These are phyloP conservation scores for Lotmaria passim DNA, from an alignment of 208 protist genomes.

Conservation along the genomic window DNA sequence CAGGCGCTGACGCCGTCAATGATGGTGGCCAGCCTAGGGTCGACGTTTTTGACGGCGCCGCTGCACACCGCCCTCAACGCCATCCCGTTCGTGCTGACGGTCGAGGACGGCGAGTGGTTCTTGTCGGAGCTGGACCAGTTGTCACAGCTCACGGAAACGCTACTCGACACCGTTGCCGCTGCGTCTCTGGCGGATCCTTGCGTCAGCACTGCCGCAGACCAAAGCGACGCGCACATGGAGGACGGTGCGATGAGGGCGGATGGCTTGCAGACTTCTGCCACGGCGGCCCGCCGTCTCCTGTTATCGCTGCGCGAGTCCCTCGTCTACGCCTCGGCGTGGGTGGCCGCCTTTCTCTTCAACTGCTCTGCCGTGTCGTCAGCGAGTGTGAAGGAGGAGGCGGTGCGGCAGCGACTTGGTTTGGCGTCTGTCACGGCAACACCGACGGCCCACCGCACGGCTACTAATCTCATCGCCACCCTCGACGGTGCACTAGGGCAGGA, in stretches of 20 bases:
- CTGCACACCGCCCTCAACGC: constrained; percentile 76
- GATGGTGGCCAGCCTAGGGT: constrained; percentile 26
- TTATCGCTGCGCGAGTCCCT: constrained; percentile 31
- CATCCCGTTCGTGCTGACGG: constrained; percentile 65
- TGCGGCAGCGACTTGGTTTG: constrained; percentile 33
- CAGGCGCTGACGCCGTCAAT: not conserved
- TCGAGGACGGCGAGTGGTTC: constrained; percentile 70
- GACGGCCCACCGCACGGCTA: constrained; percentile 23
- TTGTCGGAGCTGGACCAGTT: constrained; percentile 52
- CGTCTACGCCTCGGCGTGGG: constrained; percentile 37
- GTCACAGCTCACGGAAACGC: constrained; percentile 32
- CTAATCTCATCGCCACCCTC: constrained; percentile 17
- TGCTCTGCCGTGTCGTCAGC: constrained; percentile 30
- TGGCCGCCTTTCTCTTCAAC: constrained; percentile 38
- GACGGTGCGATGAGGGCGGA: not conserved
- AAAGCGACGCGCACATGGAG: too few relatives aligned
- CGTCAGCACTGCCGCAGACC: not conserved
- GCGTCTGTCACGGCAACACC: constrained; percentile 34
- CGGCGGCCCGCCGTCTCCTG: constrained; percentile 19
- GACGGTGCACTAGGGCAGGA: not conserved
- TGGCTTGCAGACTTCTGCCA: not conserved
- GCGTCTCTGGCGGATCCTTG: not conserved
- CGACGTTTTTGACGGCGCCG: constrained; percentile 54
- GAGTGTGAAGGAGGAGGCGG: constrained; percentile 23
- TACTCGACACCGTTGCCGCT: constrained; percentile 16